Conservation (phyloP, 352 stramenopile species). For the Phytopythium aichiense region DNA sequence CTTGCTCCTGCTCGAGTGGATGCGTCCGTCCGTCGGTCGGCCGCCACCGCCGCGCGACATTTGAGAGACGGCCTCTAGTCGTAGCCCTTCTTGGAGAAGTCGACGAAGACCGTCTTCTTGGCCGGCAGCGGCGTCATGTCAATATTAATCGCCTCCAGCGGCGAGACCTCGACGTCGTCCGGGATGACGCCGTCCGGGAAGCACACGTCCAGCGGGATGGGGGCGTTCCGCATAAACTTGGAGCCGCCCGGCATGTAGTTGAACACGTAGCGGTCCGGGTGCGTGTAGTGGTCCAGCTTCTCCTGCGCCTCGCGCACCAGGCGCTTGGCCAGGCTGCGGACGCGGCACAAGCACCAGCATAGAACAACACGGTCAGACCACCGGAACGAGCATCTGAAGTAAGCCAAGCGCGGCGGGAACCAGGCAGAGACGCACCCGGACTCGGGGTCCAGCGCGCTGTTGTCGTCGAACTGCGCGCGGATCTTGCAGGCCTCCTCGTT, state of each 20-base stretch:
- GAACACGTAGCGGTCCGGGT: conserved; percentile 97
- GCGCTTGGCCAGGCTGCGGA: conserved; percentile 64
- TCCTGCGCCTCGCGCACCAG: conserved; percentile 90
- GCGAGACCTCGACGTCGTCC: conserved; percentile 82
- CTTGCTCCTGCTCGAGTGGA: neutral
- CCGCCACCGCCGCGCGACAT: neutral
- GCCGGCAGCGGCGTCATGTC: conserved; percentile 79
- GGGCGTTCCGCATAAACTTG: conserved; percentile 98
- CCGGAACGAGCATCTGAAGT: conserved; percentile 16
- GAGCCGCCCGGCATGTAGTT: conserved; percentile 98
- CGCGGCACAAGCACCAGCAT: conserved; percentile 7
- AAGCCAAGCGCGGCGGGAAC: neutral
- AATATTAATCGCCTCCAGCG: conserved; percentile 84
- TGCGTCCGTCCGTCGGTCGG: neutral
- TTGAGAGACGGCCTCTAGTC: conserved; percentile 37
- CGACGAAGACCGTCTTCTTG: conserved; percentile 74
- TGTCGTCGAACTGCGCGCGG: conserved; percentile 90
- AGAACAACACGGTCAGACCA: conserved; percentile 16
- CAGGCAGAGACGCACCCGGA: conserved; percentile 36
- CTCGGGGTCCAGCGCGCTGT: conserved; percentile 48
- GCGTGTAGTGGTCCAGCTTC: conserved; percentile 92
- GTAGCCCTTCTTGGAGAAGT: conserved; percentile 87
- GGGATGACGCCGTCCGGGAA: conserved; percentile 86
- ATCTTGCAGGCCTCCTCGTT: conserved; percentile 93
- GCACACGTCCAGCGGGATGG: conserved; percentile 92